phyloP scores from a whole-genome alignment of 306 rosid species.

The Citrullus mucosospermus region DNA sequence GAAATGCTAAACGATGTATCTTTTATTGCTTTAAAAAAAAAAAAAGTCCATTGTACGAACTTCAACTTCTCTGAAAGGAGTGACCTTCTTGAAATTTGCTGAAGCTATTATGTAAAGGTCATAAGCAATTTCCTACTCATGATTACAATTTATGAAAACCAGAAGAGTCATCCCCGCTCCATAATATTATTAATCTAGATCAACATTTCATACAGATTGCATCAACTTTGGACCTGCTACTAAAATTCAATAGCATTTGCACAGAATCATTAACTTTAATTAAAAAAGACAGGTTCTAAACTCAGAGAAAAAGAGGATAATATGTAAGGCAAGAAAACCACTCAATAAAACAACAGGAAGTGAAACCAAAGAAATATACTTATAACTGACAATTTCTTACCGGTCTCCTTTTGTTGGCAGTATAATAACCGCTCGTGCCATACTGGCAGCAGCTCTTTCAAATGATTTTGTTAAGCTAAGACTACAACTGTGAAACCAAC shows the following conservation, averaged over 20 bases:
- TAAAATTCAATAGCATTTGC: not conserved
- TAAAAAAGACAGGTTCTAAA: not conserved
- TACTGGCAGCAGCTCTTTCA: slow-evolving; percentile 90
- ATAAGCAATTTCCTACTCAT: not conserved
- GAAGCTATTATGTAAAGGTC: not conserved
- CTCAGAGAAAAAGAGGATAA: not conserved
- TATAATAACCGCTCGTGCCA: slow-evolving; percentile 87
- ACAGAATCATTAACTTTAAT: not conserved
- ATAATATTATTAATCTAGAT: not conserved
- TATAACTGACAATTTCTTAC: slow-evolving; percentile 35
- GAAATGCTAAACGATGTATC: not conserved
- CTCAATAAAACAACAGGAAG: not conserved
- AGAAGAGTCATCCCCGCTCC: not conserved
- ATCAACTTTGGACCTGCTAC: not conserved
- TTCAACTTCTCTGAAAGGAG: not conserved
- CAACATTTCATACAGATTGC: not conserved
- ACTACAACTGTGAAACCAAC: slow-evolving; percentile 66
- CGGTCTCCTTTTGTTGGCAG: slow-evolving; percentile 80
- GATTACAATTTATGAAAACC: not conserved
- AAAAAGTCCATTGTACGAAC: not conserved
- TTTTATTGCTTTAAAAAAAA: not conserved
- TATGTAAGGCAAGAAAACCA: not conserved
- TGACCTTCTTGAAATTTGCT: not conserved
- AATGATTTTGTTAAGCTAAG: slow-evolving; percentile 74
- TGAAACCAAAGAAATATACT: not conserved